These are phyloP conservation scores for Decorospora gaudefroyi DNA, from an alignment of 2,329 filamentous ascomycete genomes.

Conservation along the genomic window DNA sequence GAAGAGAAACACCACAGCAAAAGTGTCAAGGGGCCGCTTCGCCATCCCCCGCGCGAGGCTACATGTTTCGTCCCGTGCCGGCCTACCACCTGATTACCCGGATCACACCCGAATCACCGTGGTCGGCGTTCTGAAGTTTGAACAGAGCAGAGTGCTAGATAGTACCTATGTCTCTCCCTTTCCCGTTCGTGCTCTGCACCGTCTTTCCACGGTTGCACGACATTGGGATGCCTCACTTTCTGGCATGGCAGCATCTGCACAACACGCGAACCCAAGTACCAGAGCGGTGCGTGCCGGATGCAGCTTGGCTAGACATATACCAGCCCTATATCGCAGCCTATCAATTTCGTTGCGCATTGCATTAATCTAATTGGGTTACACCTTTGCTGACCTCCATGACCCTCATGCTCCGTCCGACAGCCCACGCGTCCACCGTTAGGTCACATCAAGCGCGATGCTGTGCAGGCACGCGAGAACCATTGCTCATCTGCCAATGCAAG, in stretches of 20 bases:
- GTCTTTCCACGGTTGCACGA: constrained; percentile 11
- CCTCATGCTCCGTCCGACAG: constrained; percentile 19
- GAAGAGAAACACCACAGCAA: constrained; percentile 7
- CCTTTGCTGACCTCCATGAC: constrained; percentile 32
- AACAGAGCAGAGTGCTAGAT: not conserved
- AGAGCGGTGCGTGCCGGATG: constrained; percentile 21
- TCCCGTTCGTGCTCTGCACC: constrained; percentile 2
- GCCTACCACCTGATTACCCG: not conserved
- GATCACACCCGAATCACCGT: not conserved
- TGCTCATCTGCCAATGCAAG: not conserved
- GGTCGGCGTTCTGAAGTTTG: not conserved
- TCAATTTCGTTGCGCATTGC: constrained; percentile 31
- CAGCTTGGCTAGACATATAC: constrained; percentile 29
- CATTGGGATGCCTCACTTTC: constrained; percentile 18
- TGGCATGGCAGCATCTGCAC: constrained; percentile 29
- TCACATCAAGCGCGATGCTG: constrained; percentile 3
- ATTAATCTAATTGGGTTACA: constrained; percentile 41
- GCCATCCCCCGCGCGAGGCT: not conserved
- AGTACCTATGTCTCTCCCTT: not conserved
- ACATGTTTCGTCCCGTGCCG: not conserved
- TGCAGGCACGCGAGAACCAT: constrained; percentile 2
- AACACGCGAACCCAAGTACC: constrained; percentile 32
- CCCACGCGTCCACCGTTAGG: constrained; percentile 8
- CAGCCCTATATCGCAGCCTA: constrained; percentile 30
- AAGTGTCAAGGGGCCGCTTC: constrained; percentile 3